phyloP scores from a whole-genome alignment of 2,329 filamentous ascomycete species.

The Erysiphe pulchra region DNA sequence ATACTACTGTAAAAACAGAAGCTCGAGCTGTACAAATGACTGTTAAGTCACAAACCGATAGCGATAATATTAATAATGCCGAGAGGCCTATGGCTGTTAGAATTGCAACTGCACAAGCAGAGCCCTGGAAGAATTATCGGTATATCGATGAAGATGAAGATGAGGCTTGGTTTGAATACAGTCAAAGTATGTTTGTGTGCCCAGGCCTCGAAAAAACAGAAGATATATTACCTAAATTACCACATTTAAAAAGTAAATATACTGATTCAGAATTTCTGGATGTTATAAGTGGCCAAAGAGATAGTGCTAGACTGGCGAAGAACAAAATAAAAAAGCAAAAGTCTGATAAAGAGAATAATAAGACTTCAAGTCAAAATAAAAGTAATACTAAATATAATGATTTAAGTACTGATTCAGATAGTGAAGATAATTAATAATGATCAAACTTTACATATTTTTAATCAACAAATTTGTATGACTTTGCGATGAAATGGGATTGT shows the following conservation, averaged over 20 bases:
- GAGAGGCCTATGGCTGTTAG: slow-evolving; percentile 40
- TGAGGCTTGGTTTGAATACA: slow-evolving; percentile 51
- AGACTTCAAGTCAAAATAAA: no score
- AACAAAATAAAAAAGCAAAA: background rate
- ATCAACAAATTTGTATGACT: no score
- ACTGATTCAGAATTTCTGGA: slow-evolving; percentile 34
- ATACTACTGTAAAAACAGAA: slow-evolving; percentile 16
- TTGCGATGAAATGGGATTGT: no score
- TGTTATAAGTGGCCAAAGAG: slow-evolving; percentile 22
- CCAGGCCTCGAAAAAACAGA: slow-evolving; percentile 1
- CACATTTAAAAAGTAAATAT: slow-evolving; percentile 24
- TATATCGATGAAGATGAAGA: slow-evolving; percentile 64
- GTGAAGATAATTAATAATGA: no score
- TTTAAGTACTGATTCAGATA: no score
- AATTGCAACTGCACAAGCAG: slow-evolving; percentile 52
- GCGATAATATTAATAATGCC: slow-evolving; percentile 35
- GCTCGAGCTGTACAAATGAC: slow-evolving; percentile 68
- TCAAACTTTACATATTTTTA: no score
- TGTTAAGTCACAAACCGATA: slow-evolving; percentile 49
- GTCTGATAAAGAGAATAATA: background rate
- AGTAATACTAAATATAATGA: no score
- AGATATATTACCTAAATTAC: slow-evolving; percentile 2
- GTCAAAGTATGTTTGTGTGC: slow-evolving; percentile 36
- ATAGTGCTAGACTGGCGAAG: background rate
- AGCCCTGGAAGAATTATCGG: slow-evolving; percentile 54